phyloP scores from a whole-genome alignment of 495 filamentous ascomycete genomes.

The Daldinia loculata region DNA sequence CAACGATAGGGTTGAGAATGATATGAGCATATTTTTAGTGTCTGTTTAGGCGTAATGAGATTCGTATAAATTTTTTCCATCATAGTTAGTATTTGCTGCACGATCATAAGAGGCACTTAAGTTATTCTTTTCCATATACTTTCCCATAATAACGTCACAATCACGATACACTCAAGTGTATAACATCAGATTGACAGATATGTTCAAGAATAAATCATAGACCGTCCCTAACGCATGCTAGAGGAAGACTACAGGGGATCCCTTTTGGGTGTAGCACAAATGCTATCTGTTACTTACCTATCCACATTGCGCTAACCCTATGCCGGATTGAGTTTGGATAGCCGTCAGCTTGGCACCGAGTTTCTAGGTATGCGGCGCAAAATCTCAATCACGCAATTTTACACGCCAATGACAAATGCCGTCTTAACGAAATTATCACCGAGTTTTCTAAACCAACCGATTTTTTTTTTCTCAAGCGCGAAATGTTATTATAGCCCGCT shows the following conservation, averaged over 20 bases:
- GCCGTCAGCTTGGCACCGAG: constrained; percentile 15
- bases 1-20: too few species aligned
- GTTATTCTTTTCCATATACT: too few species aligned
- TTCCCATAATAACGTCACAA: too few species aligned
- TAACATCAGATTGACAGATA: neutral
- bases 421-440: constrained; percentile 11
- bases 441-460: constrained; percentile 11
- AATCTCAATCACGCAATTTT: constrained; percentile 36
- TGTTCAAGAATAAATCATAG: neutral
- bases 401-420: neutral
- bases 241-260: neutral
- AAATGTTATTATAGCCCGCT: neutral
- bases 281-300: too few species aligned
- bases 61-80: too few species aligned
- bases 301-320: constrained; percentile 8
- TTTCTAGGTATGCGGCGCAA: neutral
- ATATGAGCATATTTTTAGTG: too few species aligned
- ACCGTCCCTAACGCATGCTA: neutral
- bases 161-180: neutral
- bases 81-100: too few species aligned
- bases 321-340: constrained; percentile 24
- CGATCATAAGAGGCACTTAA: too few species aligned
- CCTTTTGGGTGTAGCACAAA: neutral
- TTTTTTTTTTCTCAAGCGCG: neutral
- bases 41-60: too few species aligned